phyloP scores from a whole-genome alignment of 2,329 filamentous ascomycete genomes.

The Ceratocystis alfenasii region DNA sequence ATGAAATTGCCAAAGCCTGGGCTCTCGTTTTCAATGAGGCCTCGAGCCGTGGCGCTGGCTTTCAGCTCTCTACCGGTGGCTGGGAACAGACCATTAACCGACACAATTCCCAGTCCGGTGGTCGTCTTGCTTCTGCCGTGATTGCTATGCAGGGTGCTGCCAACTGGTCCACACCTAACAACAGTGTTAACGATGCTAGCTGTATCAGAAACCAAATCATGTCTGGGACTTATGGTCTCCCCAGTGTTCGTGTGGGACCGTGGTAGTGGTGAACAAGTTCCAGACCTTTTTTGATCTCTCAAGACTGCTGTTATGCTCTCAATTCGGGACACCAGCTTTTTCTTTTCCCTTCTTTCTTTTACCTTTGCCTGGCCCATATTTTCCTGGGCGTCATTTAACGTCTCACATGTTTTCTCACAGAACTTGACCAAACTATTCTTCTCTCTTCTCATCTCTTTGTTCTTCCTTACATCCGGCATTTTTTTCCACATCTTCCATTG shows the following conservation, averaged over 20 bases:
- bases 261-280: slow-evolving; percentile 35
- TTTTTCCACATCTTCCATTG: not conserved
- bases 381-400: slow-evolving; percentile 10
- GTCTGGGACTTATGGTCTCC: slow-evolving; percentile 46
- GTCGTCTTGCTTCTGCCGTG: slow-evolving; percentile 68
- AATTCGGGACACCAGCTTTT: slow-evolving; percentile 27
- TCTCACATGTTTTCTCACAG: not conserved
- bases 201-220: slow-evolving; percentile 53
- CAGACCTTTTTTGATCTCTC: not conserved
- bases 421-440: not conserved
- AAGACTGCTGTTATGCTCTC: not conserved
- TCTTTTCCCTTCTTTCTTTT: slow-evolving; percentile 23
- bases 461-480: not conserved
- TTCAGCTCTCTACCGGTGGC: slow-evolving; percentile 74
- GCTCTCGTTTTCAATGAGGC: slow-evolving; percentile 81
- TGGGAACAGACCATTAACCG: slow-evolving; percentile 83
- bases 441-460: not conserved
- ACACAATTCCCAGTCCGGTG: slow-evolving; percentile 78
- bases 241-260: slow-evolving; percentile 47
- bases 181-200: slow-evolving; percentile 32
- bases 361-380: slow-evolving; percentile 8
- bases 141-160: slow-evolving; percentile 62
- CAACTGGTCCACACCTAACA: slow-evolving; percentile 46
- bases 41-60: slow-evolving; percentile 79
- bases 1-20: slow-evolving; percentile 92